phyloP scores from a whole-genome alignment of 2,329 filamentous ascomycete species.

The Aureobasidium subglaciale region DNA sequence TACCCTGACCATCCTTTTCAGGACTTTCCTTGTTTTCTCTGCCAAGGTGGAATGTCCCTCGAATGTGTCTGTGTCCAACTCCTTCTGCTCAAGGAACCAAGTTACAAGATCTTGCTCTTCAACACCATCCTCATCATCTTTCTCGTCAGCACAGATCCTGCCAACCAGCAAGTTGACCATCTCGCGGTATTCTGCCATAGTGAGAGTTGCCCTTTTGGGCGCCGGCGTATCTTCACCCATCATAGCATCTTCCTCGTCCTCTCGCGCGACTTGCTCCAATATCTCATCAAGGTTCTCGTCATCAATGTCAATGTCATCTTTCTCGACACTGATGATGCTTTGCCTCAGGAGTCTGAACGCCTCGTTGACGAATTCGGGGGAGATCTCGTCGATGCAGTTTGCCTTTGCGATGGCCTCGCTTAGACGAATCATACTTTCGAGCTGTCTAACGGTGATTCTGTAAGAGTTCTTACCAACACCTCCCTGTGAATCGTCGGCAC shows the following conservation, averaged over 20 bases:
- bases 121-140: constrained; percentile 68
- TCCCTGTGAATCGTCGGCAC: constrained; percentile 87
- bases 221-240: constrained; percentile 32
- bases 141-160: constrained; percentile 76
- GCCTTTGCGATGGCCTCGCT: constrained; percentile 98
- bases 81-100: constrained; percentile 90
- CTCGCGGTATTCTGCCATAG: constrained; percentile 87
- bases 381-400: constrained; percentile 89
- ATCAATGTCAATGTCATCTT: constrained; percentile 93
- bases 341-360: constrained; percentile 86
- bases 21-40: constrained; percentile 69
- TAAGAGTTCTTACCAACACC: constrained; percentile 93
- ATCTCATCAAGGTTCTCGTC: constrained; percentile 51
- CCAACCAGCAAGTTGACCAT: constrained; percentile 83
- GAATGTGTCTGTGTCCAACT: constrained; percentile 71
- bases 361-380: constrained; percentile 77
- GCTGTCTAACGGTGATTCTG: constrained; percentile 90
- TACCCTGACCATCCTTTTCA: constrained; percentile 96
- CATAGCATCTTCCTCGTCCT: constrained; percentile 38
- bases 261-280: constrained; percentile 40
- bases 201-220: constrained; percentile 51
- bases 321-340: constrained; percentile 95
- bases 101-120: constrained; percentile 72
- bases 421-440: constrained; percentile 91
- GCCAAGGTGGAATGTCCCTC: constrained; percentile 75